phyloP scores from a whole-genome alignment of 495 filamentous ascomycete species.

The Aspergillus homomorphus region DNA sequence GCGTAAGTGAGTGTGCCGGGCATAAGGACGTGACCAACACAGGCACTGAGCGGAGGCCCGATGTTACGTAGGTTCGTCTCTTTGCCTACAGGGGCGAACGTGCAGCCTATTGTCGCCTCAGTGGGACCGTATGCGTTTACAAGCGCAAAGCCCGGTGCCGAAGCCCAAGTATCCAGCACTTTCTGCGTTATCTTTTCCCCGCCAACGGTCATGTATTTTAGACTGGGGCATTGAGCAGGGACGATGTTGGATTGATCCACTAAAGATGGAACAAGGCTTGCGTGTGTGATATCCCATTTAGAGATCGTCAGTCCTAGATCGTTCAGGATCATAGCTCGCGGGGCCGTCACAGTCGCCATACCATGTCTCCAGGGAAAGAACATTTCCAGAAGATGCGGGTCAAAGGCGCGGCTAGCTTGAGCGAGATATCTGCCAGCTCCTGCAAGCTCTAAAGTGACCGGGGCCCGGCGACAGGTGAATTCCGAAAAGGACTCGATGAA shows the following conservation, averaged over 20 bases:
- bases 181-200: conserved; percentile 46
- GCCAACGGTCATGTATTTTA: conserved; percentile 41
- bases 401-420: conserved; percentile 35
- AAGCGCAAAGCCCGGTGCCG: conserved; percentile 30
- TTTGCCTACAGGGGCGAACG: conserved; percentile 66
- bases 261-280: conserved; percentile 39
- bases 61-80: conserved; percentile 82
- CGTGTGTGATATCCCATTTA: conserved; percentile 79
- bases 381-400: conserved; percentile 37
- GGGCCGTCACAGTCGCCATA: conserved; percentile 33
- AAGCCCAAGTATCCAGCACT: conserved; percentile 45
- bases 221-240: conserved; percentile 28
- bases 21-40: conserved; percentile 74
- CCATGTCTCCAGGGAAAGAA: conserved; percentile 39
- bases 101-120: conserved; percentile 85
- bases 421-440: conserved; percentile 36
- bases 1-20: conserved; percentile 66
- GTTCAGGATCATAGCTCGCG: conserved; percentile 31
- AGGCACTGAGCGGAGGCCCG: conserved; percentile 76
- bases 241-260: conserved; percentile 28
- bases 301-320: conserved; percentile 29
- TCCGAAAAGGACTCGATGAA: conserved; percentile 41
- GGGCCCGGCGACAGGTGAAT: conserved; percentile 24
- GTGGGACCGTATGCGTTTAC: conserved; percentile 72
- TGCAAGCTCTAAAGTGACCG: conserved; percentile 23